A percentile compares a stretch with the other conserved stretches of the same genome.
phyloP scores from a whole-genome alignment of 2,329 filamentous ascomycete genomes.

The Arthrocladium fulminans region DNA sequence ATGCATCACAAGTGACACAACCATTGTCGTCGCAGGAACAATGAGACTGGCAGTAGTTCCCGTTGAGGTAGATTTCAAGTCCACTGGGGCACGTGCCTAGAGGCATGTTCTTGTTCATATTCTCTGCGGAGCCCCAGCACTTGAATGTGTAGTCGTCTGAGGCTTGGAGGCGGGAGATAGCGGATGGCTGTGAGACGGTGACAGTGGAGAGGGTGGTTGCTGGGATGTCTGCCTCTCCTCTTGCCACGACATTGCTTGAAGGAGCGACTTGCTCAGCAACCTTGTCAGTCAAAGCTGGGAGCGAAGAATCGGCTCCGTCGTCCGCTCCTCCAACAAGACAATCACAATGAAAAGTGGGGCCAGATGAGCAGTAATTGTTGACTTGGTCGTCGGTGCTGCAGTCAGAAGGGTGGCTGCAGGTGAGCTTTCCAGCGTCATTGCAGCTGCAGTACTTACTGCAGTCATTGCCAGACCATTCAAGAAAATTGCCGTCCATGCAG shows the following conservation, averaged over 20 bases:
- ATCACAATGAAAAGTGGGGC: background rate
- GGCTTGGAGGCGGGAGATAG: too few species aligned
- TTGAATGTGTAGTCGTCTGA: background rate
- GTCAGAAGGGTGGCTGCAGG: background rate
- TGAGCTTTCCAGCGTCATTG: background rate
- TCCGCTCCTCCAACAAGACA: background rate
- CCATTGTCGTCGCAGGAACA: background rate
- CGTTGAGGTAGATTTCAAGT: background rate
- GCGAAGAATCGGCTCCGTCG: too few species aligned
- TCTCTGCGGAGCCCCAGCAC: background rate
- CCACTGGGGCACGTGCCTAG: background rate
- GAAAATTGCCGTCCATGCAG: slow-evolving; percentile 4
- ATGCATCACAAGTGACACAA: background rate
- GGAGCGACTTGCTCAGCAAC: background rate
- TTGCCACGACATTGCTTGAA: too few species aligned
- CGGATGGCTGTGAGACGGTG: background rate
- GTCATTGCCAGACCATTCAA: background rate
- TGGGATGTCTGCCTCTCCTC: too few species aligned
- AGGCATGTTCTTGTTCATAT: background rate
- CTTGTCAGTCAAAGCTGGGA: too few species aligned
- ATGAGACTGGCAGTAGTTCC: background rate
- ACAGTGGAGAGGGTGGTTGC: background rate
- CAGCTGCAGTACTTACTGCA: slow-evolving; percentile 1
- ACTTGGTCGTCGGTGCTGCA: background rate
- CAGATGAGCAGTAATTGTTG: background rate